Evolutionary conservation across 225 moss, liverwort and hornwort genomes (phyloP), one percentile per base, ranked within the genome.

Genomic region (Physcomitrium patens): DNA sequence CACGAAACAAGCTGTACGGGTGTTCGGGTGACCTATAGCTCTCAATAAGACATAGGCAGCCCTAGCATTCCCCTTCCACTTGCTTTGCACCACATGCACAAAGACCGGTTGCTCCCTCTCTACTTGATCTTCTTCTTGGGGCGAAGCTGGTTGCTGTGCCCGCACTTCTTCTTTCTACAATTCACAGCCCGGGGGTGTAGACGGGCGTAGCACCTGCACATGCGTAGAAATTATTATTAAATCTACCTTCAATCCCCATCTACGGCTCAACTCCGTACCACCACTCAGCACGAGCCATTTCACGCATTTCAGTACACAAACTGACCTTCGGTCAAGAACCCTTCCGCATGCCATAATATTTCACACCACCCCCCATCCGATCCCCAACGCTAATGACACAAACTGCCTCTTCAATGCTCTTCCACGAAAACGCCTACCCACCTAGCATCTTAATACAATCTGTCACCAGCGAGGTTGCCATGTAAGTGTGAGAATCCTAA

Each of bases 101-200:
- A 76, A 48, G 22, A 22, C 58, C 69, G 37, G n/a, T 3, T 61
- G 5, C 19, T 27, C 24, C 69, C 62, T 59, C 59, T 82, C 80
- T 87, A 87, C 86, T 87, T 87, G 64, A 87, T 84, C 76, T 87
- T 87, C 78, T 87, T 87, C 86, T 87, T 87, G 18, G 86, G 86
- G 23, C 86, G 77, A 31, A 87, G 74, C 92, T 92, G 92, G 71
- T 92, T 92, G 63, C 84, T 92, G 82, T 92, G 92, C 31, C 92
- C 92, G 67, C 92, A 92, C 74, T 92, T 92, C 54, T 89, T 92
- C 86, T 92, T 92, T 73, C 92, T 77, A 55, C 92, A 92, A 50
- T 92, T 92, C 0, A 92, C 92, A 49, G 92, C 92, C 56, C 92
- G 82, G 2, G 92, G 92, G 55, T 92, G 92, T n/a, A 92, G 74